phyloP scores from a whole-genome alignment of 768 basidiomycete species.

The Postia placenta region DNA sequence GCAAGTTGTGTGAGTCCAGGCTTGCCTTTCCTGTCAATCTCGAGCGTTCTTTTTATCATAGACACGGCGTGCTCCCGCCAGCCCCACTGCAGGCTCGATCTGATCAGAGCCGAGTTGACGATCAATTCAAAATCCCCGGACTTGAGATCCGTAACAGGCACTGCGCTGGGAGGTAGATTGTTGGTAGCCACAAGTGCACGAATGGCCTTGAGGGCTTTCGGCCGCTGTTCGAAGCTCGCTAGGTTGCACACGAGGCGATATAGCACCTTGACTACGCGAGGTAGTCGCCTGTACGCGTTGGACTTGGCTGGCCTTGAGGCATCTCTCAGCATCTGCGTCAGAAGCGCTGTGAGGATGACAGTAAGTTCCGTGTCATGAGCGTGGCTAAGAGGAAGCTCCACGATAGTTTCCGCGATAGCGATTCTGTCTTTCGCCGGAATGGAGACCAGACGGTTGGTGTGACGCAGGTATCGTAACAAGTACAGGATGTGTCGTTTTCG shows the following conservation, averaged over 20 bases:
- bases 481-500: too few species aligned
- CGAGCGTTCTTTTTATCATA: slow-evolving; percentile 8
- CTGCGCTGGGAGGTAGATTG: slow-evolving; percentile 41
- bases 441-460: background rate
- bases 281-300: too few species aligned
- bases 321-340: slow-evolving; percentile 1
- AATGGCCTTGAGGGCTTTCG: slow-evolving; percentile 41
- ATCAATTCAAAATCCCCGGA: slow-evolving; percentile 39
- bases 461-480: too few species aligned
- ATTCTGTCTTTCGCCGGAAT: background rate
- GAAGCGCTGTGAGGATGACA: slow-evolving; percentile 1
- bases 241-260: slow-evolving; percentile 41
- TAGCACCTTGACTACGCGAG: slow-evolving; percentile 25
- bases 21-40: too few species aligned
- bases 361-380: slow-evolving; percentile 4
- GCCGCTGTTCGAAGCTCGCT: slow-evolving; percentile 27
- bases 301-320: too few species aligned
- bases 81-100: slow-evolving; percentile 48
- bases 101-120: slow-evolving; percentile 42
- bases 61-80: slow-evolving; percentile 39
- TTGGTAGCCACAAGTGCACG: slow-evolving; percentile 38
- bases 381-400: slow-evolving; percentile 1
- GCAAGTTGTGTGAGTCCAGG: slow-evolving; percentile 28
- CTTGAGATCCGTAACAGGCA: slow-evolving; percentile 32
- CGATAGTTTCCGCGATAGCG: background rate